Evolutionary conservation across 2,329 filamentous ascomycete species (phyloP), one percentile per base, ranked within the genome.

Genomic region (Cryphonectria carpinicola): DNA sequence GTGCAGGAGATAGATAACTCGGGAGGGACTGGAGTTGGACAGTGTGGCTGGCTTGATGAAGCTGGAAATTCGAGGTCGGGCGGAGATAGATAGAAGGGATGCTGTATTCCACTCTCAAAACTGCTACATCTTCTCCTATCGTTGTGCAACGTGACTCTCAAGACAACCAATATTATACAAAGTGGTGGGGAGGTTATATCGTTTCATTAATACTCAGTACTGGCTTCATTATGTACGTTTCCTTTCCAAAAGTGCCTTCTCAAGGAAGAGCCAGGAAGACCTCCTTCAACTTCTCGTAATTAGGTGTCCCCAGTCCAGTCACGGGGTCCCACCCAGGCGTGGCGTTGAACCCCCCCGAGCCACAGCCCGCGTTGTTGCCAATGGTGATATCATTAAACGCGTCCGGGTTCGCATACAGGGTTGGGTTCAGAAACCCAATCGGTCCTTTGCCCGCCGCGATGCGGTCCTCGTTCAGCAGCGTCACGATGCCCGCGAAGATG

Each of bases 351-450:
- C 39, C 69, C 10, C 28, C 49, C 2, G 65, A 67, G 10, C 65
- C 65, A 66, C 79, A 80, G 5, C 79, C 79, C 0, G 61, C 43
- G 37, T 75, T 72, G 1, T 69, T 64, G 0, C 78, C 78, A 1
- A 32, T 28, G 1, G 75, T 76, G 17, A 80, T 76, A 58, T 80
- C 78, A 1, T 69, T 77, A 17, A 79, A 75, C 0, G 74, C 76
- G 0, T 71, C 74, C 10, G 74, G 71, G 35, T 76, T 70, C 28
- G 75, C 76, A 74, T 82, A 82, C 58, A 82, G 74, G 76, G 78
- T 80, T 0, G 83, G 83, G 69, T 85, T 85, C 4, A 85, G 75
- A 70, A 85, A 85, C 1, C 84, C 83, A 22, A 85, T 76, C 1
- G 81, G 77, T 1, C 78, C 65, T 74, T 79, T 76, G 0, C 78